Evolutionary conservation across 495 filamentous ascomycete species (phyloP).

Genomic region (Penicillium odoratum): DNA sequence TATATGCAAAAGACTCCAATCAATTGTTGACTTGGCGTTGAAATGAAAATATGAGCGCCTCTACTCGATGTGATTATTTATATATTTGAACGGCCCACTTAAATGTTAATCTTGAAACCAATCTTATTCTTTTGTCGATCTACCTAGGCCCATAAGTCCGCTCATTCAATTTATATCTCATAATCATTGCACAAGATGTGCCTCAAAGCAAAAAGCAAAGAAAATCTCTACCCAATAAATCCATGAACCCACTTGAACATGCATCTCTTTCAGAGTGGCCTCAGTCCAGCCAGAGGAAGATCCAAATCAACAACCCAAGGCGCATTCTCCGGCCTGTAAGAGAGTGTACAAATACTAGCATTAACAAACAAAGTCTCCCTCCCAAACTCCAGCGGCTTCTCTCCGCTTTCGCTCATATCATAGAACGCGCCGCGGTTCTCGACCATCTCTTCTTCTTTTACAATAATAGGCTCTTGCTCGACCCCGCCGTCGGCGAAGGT

Average conservation of each 20-base stretch:
- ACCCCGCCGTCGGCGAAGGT: conserved; percentile 17
- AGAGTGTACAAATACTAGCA: conserved; percentile 58
- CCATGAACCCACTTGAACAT: not conserved
- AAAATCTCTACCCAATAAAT: too few species aligned
- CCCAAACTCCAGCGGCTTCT: conserved; percentile 42
- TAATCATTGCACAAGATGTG: not conserved
- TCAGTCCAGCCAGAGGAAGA: conserved; percentile 33
- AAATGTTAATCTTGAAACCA: too few species aligned
- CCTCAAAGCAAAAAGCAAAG: not conserved
- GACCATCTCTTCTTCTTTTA: conserved; percentile 43
- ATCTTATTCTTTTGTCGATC: too few species aligned
- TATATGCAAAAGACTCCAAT: too few species aligned
- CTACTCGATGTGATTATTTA: too few species aligned
- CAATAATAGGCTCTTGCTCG: conserved; percentile 26
- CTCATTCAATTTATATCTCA: conserved; percentile 3
- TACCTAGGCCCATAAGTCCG: too few species aligned
- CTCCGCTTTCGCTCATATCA: conserved; percentile 38
- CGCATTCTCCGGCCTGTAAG: conserved; percentile 52
- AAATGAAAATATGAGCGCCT: too few species aligned
- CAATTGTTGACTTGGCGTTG: too few species aligned
- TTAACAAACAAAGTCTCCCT: conserved; percentile 72
- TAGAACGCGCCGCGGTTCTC: conserved; percentile 42
- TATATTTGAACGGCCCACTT: too few species aligned
- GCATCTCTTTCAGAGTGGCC: not conserved
- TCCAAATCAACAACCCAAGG: conserved; percentile 68